Conservation (phyloP, 345 rosid species). For the Fremontodendron californicum region DNA sequence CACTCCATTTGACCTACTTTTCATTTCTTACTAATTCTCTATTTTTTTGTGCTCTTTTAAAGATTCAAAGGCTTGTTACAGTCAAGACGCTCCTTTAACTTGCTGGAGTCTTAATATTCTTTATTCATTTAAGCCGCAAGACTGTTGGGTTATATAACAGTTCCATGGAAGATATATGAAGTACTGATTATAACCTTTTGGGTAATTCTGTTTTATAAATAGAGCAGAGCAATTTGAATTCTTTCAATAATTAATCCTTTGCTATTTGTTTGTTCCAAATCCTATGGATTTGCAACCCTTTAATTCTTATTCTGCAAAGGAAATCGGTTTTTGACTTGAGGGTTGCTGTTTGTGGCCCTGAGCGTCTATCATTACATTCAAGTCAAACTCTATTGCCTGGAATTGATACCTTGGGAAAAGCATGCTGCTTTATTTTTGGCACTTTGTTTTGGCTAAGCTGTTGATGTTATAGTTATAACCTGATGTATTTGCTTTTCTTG, state of each 20-base stretch:
- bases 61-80: not conserved
- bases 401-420: not conserved
- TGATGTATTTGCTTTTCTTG: not conserved
- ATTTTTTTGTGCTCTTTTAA: not conserved
- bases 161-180: not conserved
- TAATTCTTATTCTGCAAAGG: not conserved
- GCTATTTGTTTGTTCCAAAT: not conserved
- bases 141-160: not conserved
- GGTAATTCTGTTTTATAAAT: not conserved
- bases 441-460: not conserved
- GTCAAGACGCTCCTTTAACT: not conserved
- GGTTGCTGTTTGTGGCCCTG: not conserved
- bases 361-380: not conserved
- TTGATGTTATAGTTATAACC: not conserved
- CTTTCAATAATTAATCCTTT: not conserved
- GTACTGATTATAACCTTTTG: not conserved
- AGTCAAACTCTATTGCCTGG: not conserved
- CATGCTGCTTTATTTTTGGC: not conserved
- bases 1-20: not conserved
- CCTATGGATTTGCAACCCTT: not conserved
- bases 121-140: not conserved
- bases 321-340: not conserved
- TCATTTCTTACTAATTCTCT: not conserved
- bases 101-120: not conserved
- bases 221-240: not conserved